Percentiles rank a stretch among this genome's conserved stretches.
phyloP scores from a whole-genome alignment of 2,329 filamentous ascomycete genomes.

The Fusarium sp. region DNA sequence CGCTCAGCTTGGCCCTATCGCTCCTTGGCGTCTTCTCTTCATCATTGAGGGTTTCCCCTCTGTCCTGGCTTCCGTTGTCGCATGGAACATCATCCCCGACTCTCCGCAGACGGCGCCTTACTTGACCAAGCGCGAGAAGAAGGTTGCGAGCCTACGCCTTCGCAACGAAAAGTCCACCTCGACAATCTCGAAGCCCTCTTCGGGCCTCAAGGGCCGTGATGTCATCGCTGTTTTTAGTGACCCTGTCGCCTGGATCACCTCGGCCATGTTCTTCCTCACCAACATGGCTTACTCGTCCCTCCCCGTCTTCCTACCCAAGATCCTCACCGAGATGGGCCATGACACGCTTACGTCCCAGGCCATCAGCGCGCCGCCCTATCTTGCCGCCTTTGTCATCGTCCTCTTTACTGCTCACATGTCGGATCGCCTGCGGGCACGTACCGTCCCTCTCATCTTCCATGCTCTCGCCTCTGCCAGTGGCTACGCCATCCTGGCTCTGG shows the following conservation, averaged over 20 bases:
- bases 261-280: conserved; percentile 87
- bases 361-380: conserved; percentile 85
- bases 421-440: conserved; percentile 76
- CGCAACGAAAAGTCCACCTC: conserved; percentile 62
- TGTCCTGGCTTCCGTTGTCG: conserved; percentile 79
- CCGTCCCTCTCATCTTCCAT: conserved; percentile 77
- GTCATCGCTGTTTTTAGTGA: conserved; percentile 63
- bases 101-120: conserved; percentile 77
- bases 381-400: conserved; percentile 81
- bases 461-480: conserved; percentile 76
- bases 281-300: conserved; percentile 92
- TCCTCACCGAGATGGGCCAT: conserved; percentile 84
- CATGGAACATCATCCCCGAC: conserved; percentile 85
- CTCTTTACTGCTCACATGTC: conserved; percentile 81
- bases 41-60: conserved; percentile 89
- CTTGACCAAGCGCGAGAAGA: conserved; percentile 74
- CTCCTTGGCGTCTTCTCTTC: conserved; percentile 89
- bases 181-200: conserved; percentile 35
- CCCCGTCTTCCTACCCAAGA: conserved; percentile 89
- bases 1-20: conserved; percentile 76
- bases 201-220: conserved; percentile 69
- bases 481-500: conserved; percentile 73
- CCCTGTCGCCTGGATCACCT: conserved; percentile 75
- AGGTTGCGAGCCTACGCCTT: conserved; percentile 80
- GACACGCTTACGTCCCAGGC: conserved; percentile 78